Base-by-base conservation (phyloP, 495 filamentous ascomycete species). In the Daldinia loculata region DNA sequence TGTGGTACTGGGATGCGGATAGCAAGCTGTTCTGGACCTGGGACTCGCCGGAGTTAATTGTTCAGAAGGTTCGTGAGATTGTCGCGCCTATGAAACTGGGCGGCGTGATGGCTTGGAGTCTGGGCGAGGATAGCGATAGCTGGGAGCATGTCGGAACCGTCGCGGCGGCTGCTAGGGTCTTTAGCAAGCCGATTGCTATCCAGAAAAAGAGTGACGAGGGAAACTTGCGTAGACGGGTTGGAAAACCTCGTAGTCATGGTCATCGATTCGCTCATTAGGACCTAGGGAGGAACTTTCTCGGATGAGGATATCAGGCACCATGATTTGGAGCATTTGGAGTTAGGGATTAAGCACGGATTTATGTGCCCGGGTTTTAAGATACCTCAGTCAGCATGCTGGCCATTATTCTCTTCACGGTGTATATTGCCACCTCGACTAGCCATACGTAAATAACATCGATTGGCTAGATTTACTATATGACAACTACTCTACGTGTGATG, bases 1-100 rank as follows among this genome's bases (percentile, higher is more conserved):
- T 88, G 77, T 90, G 88, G 79, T 90, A 86, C 79, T 87, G 82
- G 74, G 89, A 90, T 72, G 58, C 65, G 8, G 67, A 80, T 14
- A 59, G 66, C 12, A 67, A 79, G 5, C 56, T 89, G 48, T 91
- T 89, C 81, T 91, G 89, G 89, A 88, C 84, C 4, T 91, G 89
- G 89, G 89, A 91, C 64, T 88, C 87, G 4, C 74, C 82, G 0
- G 80, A 79, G 8, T 60, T 87, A 26, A 89, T 90, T 26, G 62
- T 65, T 8, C 76, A 80, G 64, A 91, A 91, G 80, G 88, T 88
- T 69, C 69, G 64, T 14, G 81, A 86, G 12, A 89, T 91, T 55
- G 82, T 90, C n/a, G 66, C 72, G 8, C 74, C 63, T 24, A 81
- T 84, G 77, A 79, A 81, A 4, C 73, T 91, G 6, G 89, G 89